These are phyloP conservation scores for Lactarius sanguifluus DNA, from an alignment of 768 basidiomycete species.

Conservation along the genomic window DNA sequence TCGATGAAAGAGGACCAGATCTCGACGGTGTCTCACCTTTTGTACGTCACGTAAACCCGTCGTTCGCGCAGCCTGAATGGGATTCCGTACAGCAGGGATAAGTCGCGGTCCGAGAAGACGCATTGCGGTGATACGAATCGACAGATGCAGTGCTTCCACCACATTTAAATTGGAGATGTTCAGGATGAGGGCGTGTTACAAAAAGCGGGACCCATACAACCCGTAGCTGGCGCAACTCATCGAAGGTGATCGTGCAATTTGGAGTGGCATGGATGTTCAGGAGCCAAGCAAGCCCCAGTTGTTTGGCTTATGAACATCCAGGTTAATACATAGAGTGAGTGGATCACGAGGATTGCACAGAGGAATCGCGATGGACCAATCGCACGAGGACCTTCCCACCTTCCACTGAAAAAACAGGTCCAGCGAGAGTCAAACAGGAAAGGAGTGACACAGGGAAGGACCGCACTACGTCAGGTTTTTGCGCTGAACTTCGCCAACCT, in stretches of 20 bases:
- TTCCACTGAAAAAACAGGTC: conserved; percentile 34
- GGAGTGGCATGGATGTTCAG: conserved; percentile 52
- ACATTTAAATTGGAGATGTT: neutral
- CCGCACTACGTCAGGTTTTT: conserved; percentile 37
- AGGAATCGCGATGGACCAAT: conserved; percentile 35
- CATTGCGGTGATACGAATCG: conserved; percentile 53
- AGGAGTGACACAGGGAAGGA: neutral
- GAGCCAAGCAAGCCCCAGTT: no score
- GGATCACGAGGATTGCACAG: conserved; percentile 32
- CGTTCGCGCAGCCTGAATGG: conserved; percentile 53
- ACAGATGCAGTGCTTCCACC: conserved; percentile 42
- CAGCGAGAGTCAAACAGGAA: neutral
- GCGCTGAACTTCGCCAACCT: conserved; percentile 46
- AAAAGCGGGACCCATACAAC: conserved; percentile 29
- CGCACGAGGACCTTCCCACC: conserved; percentile 52
- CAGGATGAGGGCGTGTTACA: neutral
- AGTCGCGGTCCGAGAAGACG: conserved; percentile 34
- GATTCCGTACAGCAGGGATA: conserved; percentile 27
- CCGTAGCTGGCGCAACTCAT: conserved; percentile 37
- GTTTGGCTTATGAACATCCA: conserved; percentile 46
- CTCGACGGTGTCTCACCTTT: conserved; percentile 41
- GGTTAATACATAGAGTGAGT: conserved; percentile 43
- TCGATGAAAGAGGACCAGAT: conserved; percentile 63
- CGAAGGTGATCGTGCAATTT: conserved; percentile 45
- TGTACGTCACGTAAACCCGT: conserved; percentile 60